Percentiles rank a stretch among this genome's conserved stretches.
Conservation (phyloP, 2,329 filamentous ascomycete species). For the Aspergillus proliferans region DNA sequence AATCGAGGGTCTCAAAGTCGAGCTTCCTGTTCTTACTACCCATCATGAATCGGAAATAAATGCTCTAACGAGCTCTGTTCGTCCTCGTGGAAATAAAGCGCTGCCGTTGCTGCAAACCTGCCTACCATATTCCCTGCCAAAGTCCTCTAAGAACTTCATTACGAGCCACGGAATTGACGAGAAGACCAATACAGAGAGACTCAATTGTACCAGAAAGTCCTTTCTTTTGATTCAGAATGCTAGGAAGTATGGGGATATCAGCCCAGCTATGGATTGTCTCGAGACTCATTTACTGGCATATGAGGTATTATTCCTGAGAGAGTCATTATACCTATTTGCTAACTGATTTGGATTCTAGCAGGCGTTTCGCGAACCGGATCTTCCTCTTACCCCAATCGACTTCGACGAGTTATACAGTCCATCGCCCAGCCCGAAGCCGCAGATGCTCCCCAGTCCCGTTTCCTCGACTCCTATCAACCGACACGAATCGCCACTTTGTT, state of each 20-base stretch:
- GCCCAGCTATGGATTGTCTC: constrained; percentile 16
- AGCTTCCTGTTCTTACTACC: constrained; percentile 41
- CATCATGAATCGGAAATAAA: constrained; percentile 40
- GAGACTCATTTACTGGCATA: constrained; percentile 4
- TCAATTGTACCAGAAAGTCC: constrained; percentile 18
- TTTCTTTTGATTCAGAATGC: constrained; percentile 24
- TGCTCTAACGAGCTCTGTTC: constrained; percentile 28
- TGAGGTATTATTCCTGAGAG: constrained; percentile 7
- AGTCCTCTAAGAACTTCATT: not conserved
- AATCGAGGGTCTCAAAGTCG: constrained; percentile 33
- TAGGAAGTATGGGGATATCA: constrained; percentile 16
- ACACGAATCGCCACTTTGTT: not conserved
- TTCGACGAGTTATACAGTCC: constrained; percentile 1
- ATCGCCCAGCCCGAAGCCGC: not conserved
- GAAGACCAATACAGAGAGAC: constrained; percentile 16
- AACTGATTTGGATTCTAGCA: not conserved
- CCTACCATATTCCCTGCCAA: not conserved
- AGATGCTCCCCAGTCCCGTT: constrained; percentile 10
- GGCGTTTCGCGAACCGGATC: not conserved
- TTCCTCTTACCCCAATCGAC: constrained; percentile 3
- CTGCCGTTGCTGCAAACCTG: constrained; percentile 1
- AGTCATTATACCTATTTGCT: too few species aligned
- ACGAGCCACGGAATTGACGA: constrained; percentile 1
- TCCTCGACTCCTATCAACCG: constrained; percentile 1
- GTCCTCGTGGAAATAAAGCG: not conserved